Conservation (phyloP, 495 filamentous ascomycete genomes). For the Penicillium longicatenatum region DNA sequence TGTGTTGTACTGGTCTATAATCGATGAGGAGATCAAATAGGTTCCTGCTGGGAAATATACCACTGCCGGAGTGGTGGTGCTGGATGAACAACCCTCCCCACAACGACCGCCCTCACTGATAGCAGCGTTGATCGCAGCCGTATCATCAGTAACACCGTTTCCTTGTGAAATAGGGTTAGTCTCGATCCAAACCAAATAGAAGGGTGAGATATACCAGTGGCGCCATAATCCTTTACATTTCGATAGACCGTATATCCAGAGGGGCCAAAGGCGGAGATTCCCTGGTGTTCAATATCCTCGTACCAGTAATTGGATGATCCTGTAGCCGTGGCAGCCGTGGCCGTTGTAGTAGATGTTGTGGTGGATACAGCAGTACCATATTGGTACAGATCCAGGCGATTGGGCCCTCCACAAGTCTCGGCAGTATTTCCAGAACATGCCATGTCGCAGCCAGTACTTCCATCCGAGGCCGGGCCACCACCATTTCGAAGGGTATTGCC, state of each 20-base stretch:
- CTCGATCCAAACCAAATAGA: not conserved
- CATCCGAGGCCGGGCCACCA: not conserved
- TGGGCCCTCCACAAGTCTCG: not conserved
- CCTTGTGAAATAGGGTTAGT: not conserved
- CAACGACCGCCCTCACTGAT: constrained; percentile 52
- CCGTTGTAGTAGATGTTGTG: not conserved
- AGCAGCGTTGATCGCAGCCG: constrained; percentile 53
- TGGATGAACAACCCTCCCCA: constrained; percentile 51
- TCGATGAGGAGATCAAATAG: constrained; percentile 58
- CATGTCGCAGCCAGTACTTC: not conserved
- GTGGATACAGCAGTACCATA: not conserved
- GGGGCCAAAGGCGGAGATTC: constrained; percentile 4
- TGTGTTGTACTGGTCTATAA: constrained; percentile 67
- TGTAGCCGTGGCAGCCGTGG: not conserved
- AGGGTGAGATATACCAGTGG: constrained; percentile 1
- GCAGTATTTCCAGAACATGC: not conserved
- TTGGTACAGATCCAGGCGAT: not conserved
- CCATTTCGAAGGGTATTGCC: not conserved
- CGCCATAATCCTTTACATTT: constrained; percentile 12
- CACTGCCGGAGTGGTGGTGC: constrained; percentile 46
- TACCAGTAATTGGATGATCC: not conserved
- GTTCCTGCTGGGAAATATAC: constrained; percentile 64
- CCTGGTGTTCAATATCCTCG: constrained; percentile 8
- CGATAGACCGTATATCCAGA: constrained; percentile 8
- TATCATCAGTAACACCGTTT: constrained; percentile 47